Evolutionary conservation across 106 monocot genomes (phyloP).

Genomic region (Gastrodia elata): DNA sequence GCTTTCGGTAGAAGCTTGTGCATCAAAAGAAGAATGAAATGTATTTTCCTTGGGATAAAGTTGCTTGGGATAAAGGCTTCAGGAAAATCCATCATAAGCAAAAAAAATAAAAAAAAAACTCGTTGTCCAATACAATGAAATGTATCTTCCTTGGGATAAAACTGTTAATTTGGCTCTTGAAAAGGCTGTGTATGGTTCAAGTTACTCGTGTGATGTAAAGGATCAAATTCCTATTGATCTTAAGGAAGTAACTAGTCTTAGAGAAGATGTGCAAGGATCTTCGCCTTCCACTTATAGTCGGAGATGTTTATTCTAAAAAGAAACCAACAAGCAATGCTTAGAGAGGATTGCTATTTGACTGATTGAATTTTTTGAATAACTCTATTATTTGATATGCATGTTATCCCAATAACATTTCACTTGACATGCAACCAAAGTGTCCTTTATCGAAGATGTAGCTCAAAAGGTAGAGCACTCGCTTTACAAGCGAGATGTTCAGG

Average conservation of each 20-base stretch:
- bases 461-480: too few species aligned
- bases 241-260: conserved; percentile 9
- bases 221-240: conserved; percentile 59
- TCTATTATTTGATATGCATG: too few species aligned
- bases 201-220: conserved; percentile 34
- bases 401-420: too few species aligned
- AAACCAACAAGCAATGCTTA: too few species aligned
- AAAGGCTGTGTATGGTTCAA: conserved; percentile 57
- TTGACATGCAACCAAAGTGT: too few species aligned
- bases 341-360: too few species aligned
- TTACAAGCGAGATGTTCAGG: too few species aligned
- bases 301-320: too few species aligned
- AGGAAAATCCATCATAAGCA: conserved; percentile 61
- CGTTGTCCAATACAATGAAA: conserved; percentile 53
- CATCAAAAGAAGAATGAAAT: conserved; percentile 18
- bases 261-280: conserved; percentile 23
- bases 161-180: conserved; percentile 61
- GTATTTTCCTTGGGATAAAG: too few species aligned
- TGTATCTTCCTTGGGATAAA: conserved; percentile 64
- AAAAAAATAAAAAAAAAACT: conserved; percentile 72
- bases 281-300: conserved; percentile 32
- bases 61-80: conserved; percentile 49
- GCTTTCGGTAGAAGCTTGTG: conserved; percentile 28
- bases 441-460: too few species aligned
- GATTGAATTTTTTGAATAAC: too few species aligned